Evolutionary conservation across 352 stramenopile genomes (phyloP), one percentile per base, ranked within the genome.

Genomic region (Phytophthora sojae): DNA sequence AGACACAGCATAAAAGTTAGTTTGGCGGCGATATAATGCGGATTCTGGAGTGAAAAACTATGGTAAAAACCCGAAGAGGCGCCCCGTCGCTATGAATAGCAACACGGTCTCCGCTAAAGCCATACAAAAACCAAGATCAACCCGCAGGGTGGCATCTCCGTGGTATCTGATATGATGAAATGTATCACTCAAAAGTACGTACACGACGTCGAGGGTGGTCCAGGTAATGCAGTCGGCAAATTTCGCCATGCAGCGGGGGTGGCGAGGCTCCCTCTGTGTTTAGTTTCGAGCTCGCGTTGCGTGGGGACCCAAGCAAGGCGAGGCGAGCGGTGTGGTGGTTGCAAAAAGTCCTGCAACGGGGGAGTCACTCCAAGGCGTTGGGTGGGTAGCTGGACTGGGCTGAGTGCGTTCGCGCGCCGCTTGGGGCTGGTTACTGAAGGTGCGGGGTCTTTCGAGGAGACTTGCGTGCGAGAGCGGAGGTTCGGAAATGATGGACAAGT

Each of bases 181-280:
- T 9, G n/a, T 52, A 32, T 32, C 29, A 32, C 29, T 8, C 29
- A 32, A 32, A 32, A 32, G 15, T 50, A 78, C 71, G 64, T 66
- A 82, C 75, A 73, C 67, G 47, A 82, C 68, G 71, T 82, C 71
- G 67, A 82, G 75, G 51, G 75, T 81, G 63, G 67, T 81, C 75
- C 75, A 81, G 32, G 75, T 81, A 57, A 81, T 73, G 58, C 61
- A 81, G 71, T 73, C 75, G 56, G 75, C 70, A 64, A 81, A 81
- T 68, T 81, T 81, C 67, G 75, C 75, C 75, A 81, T 81, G 64
- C 64, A 81, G 69, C 49, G 64, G 69, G 57, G 69, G 68, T 75
- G 51, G 32, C 39, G 45, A 75, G 52, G 44, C 62, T 71, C 57
- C 62, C 56, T 75, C 54, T 72, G 17, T 67, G 62, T 64, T 39